Conservation (phyloP, 2,329 filamentous ascomycete species). For the Verticillium albo-atrum region DNA sequence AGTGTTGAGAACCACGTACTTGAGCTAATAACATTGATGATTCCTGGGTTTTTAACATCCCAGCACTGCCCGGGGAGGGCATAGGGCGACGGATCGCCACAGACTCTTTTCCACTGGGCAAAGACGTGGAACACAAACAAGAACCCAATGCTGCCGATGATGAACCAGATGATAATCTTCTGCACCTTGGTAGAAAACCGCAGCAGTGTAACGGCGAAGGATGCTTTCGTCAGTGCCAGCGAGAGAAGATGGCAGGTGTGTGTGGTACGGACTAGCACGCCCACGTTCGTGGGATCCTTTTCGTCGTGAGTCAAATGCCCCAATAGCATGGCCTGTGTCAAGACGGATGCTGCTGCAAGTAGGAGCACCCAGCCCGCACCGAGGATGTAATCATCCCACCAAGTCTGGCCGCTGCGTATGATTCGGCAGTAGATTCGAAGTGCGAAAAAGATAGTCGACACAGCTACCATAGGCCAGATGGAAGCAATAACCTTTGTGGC, state of each 20-base stretch:
- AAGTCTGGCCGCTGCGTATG: slow-evolving; percentile 10
- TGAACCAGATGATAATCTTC: slow-evolving; percentile 19
- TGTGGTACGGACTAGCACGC: slow-evolving; percentile 5
- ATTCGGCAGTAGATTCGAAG: slow-evolving; percentile 17
- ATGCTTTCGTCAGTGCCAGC: slow-evolving; percentile 19
- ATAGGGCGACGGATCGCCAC: slow-evolving; percentile 17
- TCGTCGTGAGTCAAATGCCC: slow-evolving; percentile 7
- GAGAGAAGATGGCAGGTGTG: slow-evolving; percentile 8
- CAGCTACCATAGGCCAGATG: slow-evolving; percentile 4
- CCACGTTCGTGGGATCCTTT: slow-evolving; percentile 3
- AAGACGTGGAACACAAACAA: slow-evolving; percentile 15
- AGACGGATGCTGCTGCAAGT: slow-evolving; percentile 8
- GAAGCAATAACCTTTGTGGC: neutral
- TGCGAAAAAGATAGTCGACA: slow-evolving; percentile 8
- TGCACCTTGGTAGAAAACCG: slow-evolving; percentile 18
- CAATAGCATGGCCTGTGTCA: slow-evolving; percentile 9
- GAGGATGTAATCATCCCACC: slow-evolving; percentile 19
- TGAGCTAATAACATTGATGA: slow-evolving; percentile 11
- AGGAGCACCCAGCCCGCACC: neutral
- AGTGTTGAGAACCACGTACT: neutral
- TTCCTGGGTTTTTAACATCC: slow-evolving; percentile 6
- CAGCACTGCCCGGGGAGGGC: slow-evolving; percentile 14
- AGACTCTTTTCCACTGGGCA: slow-evolving; percentile 16
- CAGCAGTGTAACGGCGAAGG: slow-evolving; percentile 21
- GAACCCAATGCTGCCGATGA: slow-evolving; percentile 17